Evolutionary conservation across 805 yeast species (phyloP), one percentile per base, ranked within the genome.

Genomic region (Candida odintsovae): DNA sequence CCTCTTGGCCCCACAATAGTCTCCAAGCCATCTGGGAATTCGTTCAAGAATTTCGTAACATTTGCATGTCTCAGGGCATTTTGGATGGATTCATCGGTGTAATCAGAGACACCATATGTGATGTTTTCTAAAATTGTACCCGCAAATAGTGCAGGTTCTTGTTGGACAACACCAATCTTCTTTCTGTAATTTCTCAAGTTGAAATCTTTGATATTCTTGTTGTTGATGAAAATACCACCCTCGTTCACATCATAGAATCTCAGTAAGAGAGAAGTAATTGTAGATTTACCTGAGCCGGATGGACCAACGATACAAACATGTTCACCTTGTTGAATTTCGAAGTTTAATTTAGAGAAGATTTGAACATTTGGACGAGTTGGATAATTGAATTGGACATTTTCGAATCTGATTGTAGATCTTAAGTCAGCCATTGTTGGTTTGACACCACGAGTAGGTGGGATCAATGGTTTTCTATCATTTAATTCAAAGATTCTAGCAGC

Each of bases 231-330:
- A 29, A 92, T 79, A 8, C 65, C 56, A 21, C 98, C 98, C 0
- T 63, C 49, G 12, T 62, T 61, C 2, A 95, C 90, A 57, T 90
- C 96, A 65, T 92, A 92, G 61, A 86, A 87, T 49, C 98, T 72
- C 55, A 90, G 66, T 40, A 92, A 67, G 44, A 92, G 68, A 44
- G 90, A 87, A 7, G 90, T 76, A 3, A 92, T 78, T 0, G 97
- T 90, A 16, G 96, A 87, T 63, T 92, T 92, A 22, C 98, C 98
- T 50, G 96, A 86, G 2, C 98, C 98, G 29, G 95, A 84, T n/a
- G 96, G 97, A 2, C 98, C 98, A 16, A 90, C 97, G 49, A 92
- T 80, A 62, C 97, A 90, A 15, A 90, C 82, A 57, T 92, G 92
- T 55, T 88, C 90, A 13, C 97, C 97, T 29, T 86, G 80, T 15